These are phyloP conservation scores for Thalassiosira ordinaria DNA, from an alignment of 352 stramenopile genomes.

Conservation along the genomic window DNA sequence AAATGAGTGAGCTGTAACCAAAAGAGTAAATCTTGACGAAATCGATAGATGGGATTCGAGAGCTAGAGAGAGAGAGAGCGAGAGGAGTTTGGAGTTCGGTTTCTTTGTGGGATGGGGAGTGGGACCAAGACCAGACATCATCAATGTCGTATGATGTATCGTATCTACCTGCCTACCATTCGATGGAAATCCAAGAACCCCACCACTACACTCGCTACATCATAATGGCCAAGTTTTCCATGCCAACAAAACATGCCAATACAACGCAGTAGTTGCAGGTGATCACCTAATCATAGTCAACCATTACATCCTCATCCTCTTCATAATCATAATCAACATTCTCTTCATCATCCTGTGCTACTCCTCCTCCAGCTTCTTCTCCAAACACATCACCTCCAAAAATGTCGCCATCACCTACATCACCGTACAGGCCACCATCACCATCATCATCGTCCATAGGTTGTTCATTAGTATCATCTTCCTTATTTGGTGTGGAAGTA, in stretches of 20 bases:
- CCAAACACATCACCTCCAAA: conserved; percentile 5
- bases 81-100: not conserved
- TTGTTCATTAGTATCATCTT: conserved; percentile 3
- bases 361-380: not conserved
- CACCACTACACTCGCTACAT: too few species aligned
- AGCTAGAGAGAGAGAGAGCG: too few species aligned
- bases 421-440: conserved; percentile 8
- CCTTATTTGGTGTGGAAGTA: not conserved
- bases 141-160: too few species aligned
- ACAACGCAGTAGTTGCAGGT: too few species aligned
- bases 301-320: conserved; percentile 26
- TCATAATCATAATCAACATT: conserved; percentile 31
- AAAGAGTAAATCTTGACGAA: not conserved
- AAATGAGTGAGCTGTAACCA: not conserved
- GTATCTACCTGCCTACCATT: too few species aligned
- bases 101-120: too few species aligned
- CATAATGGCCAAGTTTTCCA: too few species aligned
- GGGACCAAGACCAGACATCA: too few species aligned
- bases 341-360: conserved; percentile 4
- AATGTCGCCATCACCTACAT: conserved; percentile 4
- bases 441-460: conserved; percentile 2
- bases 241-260: too few species aligned
- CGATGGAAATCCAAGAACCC: too few species aligned
- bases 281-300: conserved; percentile 41
- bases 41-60: not conserved